These are phyloP conservation scores for Nannochloris sp. DNA, from an alignment of 139 green algal species.

Conservation along the genomic window DNA sequence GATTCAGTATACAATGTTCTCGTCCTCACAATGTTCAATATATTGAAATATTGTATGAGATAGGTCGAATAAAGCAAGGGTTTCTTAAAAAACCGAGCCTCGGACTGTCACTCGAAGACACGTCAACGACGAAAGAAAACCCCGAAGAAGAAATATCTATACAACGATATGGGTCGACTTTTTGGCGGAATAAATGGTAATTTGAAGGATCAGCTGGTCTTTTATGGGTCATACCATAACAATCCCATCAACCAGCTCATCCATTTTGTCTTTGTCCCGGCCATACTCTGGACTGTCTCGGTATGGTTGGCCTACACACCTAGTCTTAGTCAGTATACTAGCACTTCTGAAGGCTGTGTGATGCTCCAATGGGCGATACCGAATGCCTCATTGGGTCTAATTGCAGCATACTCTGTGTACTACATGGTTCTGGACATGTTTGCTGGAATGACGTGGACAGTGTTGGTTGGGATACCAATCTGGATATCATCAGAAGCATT, in stretches of 20 bases:
- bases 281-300: slow-evolving; percentile 49
- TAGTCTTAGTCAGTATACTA: slow-evolving; percentile 1
- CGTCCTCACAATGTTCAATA: slow-evolving; percentile 4
- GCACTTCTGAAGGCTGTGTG: neutral
- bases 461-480: slow-evolving; percentile 46
- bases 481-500: slow-evolving; percentile 47
- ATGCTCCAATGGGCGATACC: neutral
- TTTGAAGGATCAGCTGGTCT: slow-evolving; percentile 47
- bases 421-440: slow-evolving; percentile 58
- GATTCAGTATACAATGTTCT: neutral
- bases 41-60: slow-evolving; percentile 2
- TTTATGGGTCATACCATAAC: slow-evolving; percentile 67
- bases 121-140: no score
- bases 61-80: neutral
- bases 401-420: slow-evolving; percentile 37
- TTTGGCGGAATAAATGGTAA: slow-evolving; percentile 7
- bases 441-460: slow-evolving; percentile 60
- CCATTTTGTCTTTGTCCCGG: slow-evolving; percentile 72
- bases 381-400: slow-evolving; percentile 28
- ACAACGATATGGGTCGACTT: neutral
- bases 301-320: slow-evolving; percentile 54
- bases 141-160: no score
- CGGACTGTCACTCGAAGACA: no score
- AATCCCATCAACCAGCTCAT: slow-evolving; percentile 67
- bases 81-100: neutral